A percentile compares a stretch with the other conserved stretches of the same genome.
Evolutionary conservation across 2,329 filamentous ascomycete species (phyloP).

Genomic region (Cytospora piceae): DNA sequence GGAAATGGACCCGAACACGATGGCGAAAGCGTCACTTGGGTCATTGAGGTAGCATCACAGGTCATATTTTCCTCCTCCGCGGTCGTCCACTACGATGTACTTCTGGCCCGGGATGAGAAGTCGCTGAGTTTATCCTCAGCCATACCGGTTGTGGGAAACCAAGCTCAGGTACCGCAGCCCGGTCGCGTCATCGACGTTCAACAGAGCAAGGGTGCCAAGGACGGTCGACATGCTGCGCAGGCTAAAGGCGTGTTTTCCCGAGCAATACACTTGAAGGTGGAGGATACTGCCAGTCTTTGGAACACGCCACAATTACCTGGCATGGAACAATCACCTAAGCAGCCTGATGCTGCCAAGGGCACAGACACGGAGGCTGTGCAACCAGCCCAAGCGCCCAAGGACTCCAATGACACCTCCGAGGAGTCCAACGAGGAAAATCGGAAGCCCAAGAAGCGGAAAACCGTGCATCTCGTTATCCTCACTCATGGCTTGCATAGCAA

Average conservation of each 20-base stretch:
- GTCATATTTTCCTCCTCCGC: conserved; percentile 92
- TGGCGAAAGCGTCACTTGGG: conserved; percentile 72
- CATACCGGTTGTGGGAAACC: conserved; percentile 49
- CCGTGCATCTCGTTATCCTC: conserved; percentile 86
- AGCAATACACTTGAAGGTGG: conserved; percentile 75
- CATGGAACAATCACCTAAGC: conserved; percentile 48
- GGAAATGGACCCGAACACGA: conserved; percentile 50
- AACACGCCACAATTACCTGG: conserved; percentile 84
- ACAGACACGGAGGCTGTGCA: conserved; percentile 30
- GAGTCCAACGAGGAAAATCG: conserved; percentile 22
- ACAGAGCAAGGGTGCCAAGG: conserved; percentile 59
- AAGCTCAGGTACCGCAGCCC: conserved; percentile 59
- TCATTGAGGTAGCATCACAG: conserved; percentile 89
- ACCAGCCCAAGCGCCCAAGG: conserved; percentile 27
- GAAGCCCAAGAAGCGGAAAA: conserved; percentile 63
- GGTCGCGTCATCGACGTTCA: conserved; percentile 79
- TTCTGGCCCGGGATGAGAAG: conserved; percentile 84
- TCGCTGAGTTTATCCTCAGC: conserved; percentile 69
- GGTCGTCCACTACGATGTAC: conserved; percentile 82
- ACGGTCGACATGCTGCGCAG: conserved; percentile 64
- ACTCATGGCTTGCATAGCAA: conserved; percentile 97
- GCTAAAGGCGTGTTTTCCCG: conserved; percentile 81
- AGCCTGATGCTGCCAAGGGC: conserved; percentile 27
- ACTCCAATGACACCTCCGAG: conserved; percentile 27
- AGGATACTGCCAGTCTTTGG: conserved; percentile 90